These are phyloP conservation scores for Boletus barrowsii DNA, from an alignment of 768 basidiomycete species.

Conservation along the genomic window DNA sequence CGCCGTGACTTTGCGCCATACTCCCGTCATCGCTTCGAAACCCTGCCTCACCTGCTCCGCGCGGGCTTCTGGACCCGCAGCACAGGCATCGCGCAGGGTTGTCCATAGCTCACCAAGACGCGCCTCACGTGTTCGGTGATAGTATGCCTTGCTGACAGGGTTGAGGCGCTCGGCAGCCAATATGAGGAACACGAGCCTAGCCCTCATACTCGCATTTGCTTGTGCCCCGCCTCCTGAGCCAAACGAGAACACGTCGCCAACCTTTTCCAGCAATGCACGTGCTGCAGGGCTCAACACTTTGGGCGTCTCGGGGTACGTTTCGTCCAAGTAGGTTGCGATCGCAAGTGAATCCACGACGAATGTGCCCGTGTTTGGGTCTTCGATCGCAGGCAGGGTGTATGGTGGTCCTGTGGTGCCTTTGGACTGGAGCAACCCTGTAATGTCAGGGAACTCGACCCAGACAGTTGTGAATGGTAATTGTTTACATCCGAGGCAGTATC, in stretches of 20 bases:
- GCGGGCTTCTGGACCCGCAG: constrained; percentile 25
- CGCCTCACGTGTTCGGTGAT: constrained; percentile 35
- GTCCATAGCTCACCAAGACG: constrained; percentile 39
- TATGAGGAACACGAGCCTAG: constrained; percentile 21
- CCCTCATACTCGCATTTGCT: not conserved
- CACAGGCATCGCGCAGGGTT: constrained; percentile 18
- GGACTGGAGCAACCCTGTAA: constrained; percentile 31
- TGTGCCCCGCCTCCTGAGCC: not conserved
- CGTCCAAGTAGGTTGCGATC: constrained; percentile 53
- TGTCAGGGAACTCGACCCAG: constrained; percentile 41
- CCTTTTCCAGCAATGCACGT: constrained; percentile 32
- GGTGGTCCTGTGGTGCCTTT: constrained; percentile 23
- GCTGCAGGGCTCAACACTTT: constrained; percentile 35
- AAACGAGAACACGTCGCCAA: constrained; percentile 17
- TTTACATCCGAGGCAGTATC: constrained; percentile 18
- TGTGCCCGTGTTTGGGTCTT: constrained; percentile 41
- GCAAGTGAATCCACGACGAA: constrained; percentile 40
- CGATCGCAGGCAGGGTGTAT: constrained; percentile 49
- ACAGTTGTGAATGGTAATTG: constrained; percentile 10
- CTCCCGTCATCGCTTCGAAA: constrained; percentile 19
- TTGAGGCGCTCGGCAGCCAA: constrained; percentile 28
- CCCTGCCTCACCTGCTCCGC: constrained; percentile 21
- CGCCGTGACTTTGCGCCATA: constrained; percentile 22
- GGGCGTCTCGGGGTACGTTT: constrained; percentile 44
- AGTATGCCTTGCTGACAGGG: constrained; percentile 36